Base-by-base conservation (phyloP, 257 asterid genomes). In the Nicotiana tomentosiformis region DNA sequence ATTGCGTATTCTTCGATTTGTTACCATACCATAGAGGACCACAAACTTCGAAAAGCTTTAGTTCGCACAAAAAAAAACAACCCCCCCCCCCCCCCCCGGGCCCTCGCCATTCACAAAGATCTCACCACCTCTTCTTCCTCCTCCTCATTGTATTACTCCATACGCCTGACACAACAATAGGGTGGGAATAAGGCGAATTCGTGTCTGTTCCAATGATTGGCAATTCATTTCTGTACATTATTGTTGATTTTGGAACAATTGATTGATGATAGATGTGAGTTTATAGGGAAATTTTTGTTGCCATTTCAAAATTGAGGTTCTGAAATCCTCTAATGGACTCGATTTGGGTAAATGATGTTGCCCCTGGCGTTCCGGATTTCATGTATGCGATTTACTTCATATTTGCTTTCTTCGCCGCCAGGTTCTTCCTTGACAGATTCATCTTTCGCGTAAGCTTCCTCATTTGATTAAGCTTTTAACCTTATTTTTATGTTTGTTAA, bases 391-490 rank as follows among this genome's bases (percentile, higher is more conserved):
- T 90, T 61, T 82, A 60, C 77, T 95, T 92, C 82, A 91, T 90
- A 17, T 85, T 92, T 8, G 88, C 82, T 10, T 92, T 94, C 83
- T 84, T 89, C 51, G 88, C 84, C 16, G 95, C 90, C 5, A 92
- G 98, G 91, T 86, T 90, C 87, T 64, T 93, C 83, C 93, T 93
- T 43, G 97, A 95, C 84, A 91, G 89, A 88, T 89, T 87, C 88
- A 80, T 93, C 77, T 91, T 91, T 78, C 92, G 92, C 35, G 98
- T 93, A 90, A 91, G 97, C 76, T 83, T 84, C 43, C 32, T 46
- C 58, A 11, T 53, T 53, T 8, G 49, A 43, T 43, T 43, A 43
- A 0, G 49, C 57, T 53, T 53, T 53, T 53, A 10, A 53, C 49
- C 49, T 53, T 53, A 53, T 12, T 53, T 23, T 14, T 10, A 53